These are phyloP conservation scores for Scenedesmus sp. DNA, from an alignment of 163 green algal species.

Conservation along the genomic window DNA sequence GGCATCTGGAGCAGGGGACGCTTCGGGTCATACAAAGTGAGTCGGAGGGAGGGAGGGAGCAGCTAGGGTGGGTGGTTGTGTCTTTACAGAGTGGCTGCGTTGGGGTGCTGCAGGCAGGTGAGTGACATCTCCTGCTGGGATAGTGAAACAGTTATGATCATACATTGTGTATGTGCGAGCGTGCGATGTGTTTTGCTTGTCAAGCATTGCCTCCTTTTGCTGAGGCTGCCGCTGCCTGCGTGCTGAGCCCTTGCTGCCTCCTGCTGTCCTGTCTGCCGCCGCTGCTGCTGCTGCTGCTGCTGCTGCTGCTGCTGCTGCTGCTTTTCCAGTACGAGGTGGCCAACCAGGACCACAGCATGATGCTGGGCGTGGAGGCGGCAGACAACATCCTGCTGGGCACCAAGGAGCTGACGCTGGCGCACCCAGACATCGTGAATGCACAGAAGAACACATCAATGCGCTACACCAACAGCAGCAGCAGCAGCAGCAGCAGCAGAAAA, in stretches of 20 bases:
- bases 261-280: neutral
- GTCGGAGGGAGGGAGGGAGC: neutral
- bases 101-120: neutral
- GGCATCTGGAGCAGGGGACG: slow-evolving; percentile 91
- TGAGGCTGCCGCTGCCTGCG: neutral
- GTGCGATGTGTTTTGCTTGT: neutral
- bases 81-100: neutral
- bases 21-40: slow-evolving; percentile 91
- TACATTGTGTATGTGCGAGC: too few species aligned
- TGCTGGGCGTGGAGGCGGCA: slow-evolving; percentile 91
- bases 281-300: neutral
- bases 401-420: slow-evolving; percentile 88
- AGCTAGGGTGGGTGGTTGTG: too few species aligned
- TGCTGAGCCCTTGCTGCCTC: neutral
- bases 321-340: slow-evolving; percentile 88
- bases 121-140: neutral
- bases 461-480: slow-evolving; percentile 51
- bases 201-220: neutral
- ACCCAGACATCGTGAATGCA: slow-evolving; percentile 92
- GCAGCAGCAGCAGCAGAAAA: neutral
- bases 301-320: neutral
- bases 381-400: slow-evolving; percentile 92
- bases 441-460: slow-evolving; percentile 78
- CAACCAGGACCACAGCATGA: slow-evolving; percentile 95
- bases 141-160: too few species aligned